These are phyloP conservation scores for Toxicodendron radicans DNA, from an alignment of 345 rosid species.

Conservation along the genomic window DNA sequence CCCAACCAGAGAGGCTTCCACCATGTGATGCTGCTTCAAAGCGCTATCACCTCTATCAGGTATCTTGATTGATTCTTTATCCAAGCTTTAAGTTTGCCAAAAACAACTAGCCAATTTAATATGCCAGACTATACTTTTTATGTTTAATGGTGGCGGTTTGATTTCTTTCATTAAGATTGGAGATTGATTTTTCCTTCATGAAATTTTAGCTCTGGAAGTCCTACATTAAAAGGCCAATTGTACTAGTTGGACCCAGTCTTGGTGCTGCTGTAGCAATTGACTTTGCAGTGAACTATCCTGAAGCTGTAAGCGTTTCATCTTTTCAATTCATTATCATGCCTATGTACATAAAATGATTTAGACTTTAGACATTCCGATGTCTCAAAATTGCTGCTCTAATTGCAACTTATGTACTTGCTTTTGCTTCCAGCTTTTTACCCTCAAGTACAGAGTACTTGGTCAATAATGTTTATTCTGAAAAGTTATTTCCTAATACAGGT, in stretches of 20 bases:
- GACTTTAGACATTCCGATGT: neutral
- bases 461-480: neutral
- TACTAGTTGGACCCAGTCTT: constrained; percentile 92
- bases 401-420: neutral
- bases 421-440: neutral
- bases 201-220: constrained; percentile 70
- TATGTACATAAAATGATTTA: neutral
- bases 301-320: constrained; percentile 55
- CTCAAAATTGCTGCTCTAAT: neutral
- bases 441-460: neutral
- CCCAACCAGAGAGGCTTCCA: constrained; percentile 51
- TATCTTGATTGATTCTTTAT: constrained; percentile 14
- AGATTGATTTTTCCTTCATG: neutral
- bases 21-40: constrained; percentile 71
- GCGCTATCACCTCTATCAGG: constrained; percentile 75
- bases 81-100: neutral
- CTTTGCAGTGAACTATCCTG: constrained; percentile 69
- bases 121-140: neutral
- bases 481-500: constrained; percentile 38
- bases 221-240: constrained; percentile 73
- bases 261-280: constrained; percentile 85
- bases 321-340: neutral
- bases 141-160: neutral
- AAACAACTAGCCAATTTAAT: neutral
- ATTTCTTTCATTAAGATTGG: neutral